Conservation (phyloP, 306 rosid genomes). For the Cucurbita pepo region DNA sequence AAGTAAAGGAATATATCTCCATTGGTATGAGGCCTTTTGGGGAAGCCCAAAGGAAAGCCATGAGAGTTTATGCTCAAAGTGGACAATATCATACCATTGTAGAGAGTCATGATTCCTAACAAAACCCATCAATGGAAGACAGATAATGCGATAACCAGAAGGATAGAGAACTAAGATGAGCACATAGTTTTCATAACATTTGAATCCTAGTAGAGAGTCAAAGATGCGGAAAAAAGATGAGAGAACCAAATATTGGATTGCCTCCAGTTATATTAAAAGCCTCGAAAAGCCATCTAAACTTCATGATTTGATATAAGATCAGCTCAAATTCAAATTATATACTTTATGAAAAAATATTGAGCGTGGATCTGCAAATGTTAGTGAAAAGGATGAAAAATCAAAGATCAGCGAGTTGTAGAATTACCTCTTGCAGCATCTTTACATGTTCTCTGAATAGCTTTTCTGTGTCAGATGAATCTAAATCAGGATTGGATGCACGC, state of each 20-base stretch:
- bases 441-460: slow-evolving; percentile 78
- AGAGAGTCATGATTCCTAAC: no score
- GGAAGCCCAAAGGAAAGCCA: no score
- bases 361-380: neutral
- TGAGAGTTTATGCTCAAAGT: no score
- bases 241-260: neutral
- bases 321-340: neutral
- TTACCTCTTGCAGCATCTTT: slow-evolving; percentile 88
- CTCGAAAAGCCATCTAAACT: neutral
- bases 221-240: neutral
- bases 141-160: neutral
- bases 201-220: neutral
- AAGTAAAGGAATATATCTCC: no score
- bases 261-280: neutral
- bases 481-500: slow-evolving; percentile 66
- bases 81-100: no score
- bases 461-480: slow-evolving; percentile 66
- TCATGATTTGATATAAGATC: neutral
- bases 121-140: neutral
- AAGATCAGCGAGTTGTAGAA: neutral
- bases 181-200: neutral
- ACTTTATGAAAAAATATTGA: neutral
- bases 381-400: neutral
- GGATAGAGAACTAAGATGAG: neutral
- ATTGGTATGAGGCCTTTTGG: no score